Conservation (phyloP, 2,329 filamentous ascomycete species). For the Aspergillus novoparasiticus region DNA sequence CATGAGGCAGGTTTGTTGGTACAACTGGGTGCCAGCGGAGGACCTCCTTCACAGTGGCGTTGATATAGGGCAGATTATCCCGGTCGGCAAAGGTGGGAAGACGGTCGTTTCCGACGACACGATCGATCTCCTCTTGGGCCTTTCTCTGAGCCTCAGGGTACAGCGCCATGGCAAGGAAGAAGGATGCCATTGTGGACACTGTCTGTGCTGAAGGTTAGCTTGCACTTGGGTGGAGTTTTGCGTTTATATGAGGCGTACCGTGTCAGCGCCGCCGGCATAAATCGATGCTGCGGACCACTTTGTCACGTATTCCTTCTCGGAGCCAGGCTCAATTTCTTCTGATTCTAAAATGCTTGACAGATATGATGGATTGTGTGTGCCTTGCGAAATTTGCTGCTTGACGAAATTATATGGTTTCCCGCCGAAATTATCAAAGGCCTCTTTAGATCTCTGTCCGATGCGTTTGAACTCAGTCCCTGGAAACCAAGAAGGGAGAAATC, state of each 20-base stretch:
- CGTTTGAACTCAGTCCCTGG: conserved; percentile 50
- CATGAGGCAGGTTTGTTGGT: conserved; percentile 31
- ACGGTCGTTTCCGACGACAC: conserved; percentile 10
- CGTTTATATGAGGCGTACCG: conserved; percentile 24
- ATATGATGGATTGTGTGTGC: conserved; percentile 39
- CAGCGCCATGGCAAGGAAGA: conserved; percentile 24
- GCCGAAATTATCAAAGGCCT: conserved; percentile 29
- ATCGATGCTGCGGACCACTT: conserved; percentile 41
- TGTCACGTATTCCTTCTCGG: conserved; percentile 33
- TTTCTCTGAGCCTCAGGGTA: conserved; percentile 19
- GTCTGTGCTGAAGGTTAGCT: conserved; percentile 3
- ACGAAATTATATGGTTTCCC: conserved; percentile 49
- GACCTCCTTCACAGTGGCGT: conserved; percentile 37
- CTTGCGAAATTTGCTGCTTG: conserved; percentile 41
- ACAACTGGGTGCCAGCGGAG: conserved; percentile 35
- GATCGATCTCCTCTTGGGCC: conserved; percentile 23
- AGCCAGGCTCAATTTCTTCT: conserved; percentile 17
- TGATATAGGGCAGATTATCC: conserved; percentile 34
- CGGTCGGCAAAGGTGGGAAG: conserved; percentile 20
- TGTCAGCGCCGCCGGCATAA: conserved; percentile 49
- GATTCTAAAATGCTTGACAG: conserved; percentile 41
- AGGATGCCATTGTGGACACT: conserved; percentile 17
- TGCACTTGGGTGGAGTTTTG: too few relatives aligned
- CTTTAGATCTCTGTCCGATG: conserved; percentile 39
- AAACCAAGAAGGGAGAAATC: conserved; percentile 46